Conservation (phyloP, 208 protist genomes). For the Leishmania guyanensis region DNA sequence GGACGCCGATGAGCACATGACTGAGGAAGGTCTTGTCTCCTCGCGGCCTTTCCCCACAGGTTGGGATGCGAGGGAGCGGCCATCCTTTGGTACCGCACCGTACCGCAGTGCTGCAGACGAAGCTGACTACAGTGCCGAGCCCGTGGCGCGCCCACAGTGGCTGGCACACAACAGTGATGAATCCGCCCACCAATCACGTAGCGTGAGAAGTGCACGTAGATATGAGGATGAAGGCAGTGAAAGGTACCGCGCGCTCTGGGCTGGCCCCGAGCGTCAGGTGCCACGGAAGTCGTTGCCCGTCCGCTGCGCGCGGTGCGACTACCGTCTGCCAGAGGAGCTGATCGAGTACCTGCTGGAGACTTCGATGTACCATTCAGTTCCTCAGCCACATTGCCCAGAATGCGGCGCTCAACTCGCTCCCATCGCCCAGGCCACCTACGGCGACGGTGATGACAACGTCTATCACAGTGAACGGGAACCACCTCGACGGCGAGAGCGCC, state of each 20-base stretch:
- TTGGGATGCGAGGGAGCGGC: not conserved
- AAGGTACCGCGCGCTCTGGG: not conserved
- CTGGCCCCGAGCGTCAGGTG: not conserved
- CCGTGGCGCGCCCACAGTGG: not conserved
- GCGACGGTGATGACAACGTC: not conserved
- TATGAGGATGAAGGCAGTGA: not conserved
- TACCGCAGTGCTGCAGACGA: not conserved
- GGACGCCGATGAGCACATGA: not conserved
- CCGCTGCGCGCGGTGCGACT: conserved; percentile 18
- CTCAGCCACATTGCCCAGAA: conserved; percentile 20
- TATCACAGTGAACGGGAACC: not conserved
- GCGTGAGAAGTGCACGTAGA: not conserved
- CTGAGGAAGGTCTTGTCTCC: conserved; percentile 13
- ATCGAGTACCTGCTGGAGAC: conserved; percentile 17
- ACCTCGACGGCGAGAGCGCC: not conserved
- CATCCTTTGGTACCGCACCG: not conserved
- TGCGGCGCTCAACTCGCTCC: conserved; percentile 12
- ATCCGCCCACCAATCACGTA: not conserved
- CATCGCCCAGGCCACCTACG: not conserved
- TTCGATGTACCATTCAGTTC: conserved; percentile 13
- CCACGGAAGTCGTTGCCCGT: not conserved
- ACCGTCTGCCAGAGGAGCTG: conserved; percentile 22
- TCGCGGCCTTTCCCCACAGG: not conserved
- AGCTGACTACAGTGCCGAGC: not conserved
- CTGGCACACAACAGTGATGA: not conserved